phyloP scores from a whole-genome alignment of 2,329 filamentous ascomycete species.

The Fusarium kyushuense region DNA sequence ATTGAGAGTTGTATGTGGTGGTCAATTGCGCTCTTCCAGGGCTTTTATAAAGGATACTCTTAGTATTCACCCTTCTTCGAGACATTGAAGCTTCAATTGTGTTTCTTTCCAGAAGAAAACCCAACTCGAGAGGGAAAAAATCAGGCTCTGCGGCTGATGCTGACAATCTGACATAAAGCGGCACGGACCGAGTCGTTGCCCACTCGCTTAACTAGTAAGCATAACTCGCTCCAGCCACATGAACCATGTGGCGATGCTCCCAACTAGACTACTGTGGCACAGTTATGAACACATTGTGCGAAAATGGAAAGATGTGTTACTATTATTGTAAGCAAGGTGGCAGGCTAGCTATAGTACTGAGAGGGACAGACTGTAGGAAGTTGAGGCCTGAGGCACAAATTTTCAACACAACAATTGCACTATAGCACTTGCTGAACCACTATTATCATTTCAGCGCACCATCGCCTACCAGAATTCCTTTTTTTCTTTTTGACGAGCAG shows the following conservation, averaged over 20 bases:
- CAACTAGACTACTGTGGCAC: neutral
- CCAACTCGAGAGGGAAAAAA: neutral
- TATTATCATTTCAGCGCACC: too few species aligned
- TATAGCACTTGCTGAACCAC: too few species aligned
- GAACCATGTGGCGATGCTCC: fast-evolving
- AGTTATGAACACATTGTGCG: neutral
- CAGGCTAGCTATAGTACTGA: too few species aligned
- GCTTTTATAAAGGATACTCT: neutral
- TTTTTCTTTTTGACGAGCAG: too few species aligned
- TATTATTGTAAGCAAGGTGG: too few species aligned
- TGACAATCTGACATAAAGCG: neutral
- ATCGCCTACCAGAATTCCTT: too few species aligned
- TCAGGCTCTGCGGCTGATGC: neutral
- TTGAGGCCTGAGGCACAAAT: too few species aligned
- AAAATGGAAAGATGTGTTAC: too few species aligned
- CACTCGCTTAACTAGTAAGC: neutral
- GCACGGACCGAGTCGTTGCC: neutral
- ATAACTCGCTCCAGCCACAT: neutral
- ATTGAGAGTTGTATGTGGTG: neutral
- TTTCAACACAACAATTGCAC: too few species aligned
- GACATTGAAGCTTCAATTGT: neutral
- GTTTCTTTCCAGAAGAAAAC: neutral
- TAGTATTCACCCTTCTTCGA: too few species aligned
- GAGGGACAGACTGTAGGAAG: too few species aligned
- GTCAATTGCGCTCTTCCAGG: neutral